These are phyloP conservation scores for Botryotinia narcissicola DNA, from an alignment of 2,329 filamentous ascomycete species.

Conservation along the genomic window DNA sequence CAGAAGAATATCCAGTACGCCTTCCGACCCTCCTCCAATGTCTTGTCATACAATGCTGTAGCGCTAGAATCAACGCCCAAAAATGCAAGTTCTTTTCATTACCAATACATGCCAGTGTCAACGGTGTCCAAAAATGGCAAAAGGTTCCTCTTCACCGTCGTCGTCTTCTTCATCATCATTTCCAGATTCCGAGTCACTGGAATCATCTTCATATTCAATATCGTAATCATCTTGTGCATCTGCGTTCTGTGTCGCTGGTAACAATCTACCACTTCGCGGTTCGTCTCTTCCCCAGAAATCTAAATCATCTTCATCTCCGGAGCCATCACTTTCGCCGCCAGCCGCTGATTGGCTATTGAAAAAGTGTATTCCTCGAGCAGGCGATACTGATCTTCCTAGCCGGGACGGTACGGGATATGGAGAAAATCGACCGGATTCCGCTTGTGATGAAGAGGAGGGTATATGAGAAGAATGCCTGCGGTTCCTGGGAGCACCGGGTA, in stretches of 20 bases:
- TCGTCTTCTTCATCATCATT: constrained; percentile 41
- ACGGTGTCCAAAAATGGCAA: constrained; percentile 53
- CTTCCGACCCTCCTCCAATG: background rate
- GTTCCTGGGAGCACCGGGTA: constrained; percentile 24
- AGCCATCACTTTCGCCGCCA: constrained; percentile 48
- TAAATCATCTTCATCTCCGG: constrained; percentile 48
- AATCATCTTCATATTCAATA: constrained; percentile 29
- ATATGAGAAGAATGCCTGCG: constrained; percentile 38
- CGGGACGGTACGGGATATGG: constrained; percentile 33
- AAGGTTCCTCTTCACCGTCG: constrained; percentile 47
- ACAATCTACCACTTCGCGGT: constrained; percentile 36
- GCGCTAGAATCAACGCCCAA: constrained; percentile 12
- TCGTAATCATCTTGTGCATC: constrained; percentile 44
- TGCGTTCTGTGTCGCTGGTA: constrained; percentile 33
- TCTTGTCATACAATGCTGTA: constrained; percentile 5
- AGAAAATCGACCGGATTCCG: constrained; percentile 27
- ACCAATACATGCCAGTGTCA: constrained; percentile 31
- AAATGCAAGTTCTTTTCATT: constrained; percentile 6
- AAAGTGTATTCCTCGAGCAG: constrained; percentile 37
- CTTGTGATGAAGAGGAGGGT: constrained; percentile 22
- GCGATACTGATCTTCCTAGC: constrained; percentile 39
- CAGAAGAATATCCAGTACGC: constrained; percentile 16
- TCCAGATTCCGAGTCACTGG: constrained; percentile 25
- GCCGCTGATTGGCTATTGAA: constrained; percentile 34
- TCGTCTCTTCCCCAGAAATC: constrained; percentile 50